phyloP scores from a whole-genome alignment of 257 asterid genomes.

The Sherardia arvensis region DNA sequence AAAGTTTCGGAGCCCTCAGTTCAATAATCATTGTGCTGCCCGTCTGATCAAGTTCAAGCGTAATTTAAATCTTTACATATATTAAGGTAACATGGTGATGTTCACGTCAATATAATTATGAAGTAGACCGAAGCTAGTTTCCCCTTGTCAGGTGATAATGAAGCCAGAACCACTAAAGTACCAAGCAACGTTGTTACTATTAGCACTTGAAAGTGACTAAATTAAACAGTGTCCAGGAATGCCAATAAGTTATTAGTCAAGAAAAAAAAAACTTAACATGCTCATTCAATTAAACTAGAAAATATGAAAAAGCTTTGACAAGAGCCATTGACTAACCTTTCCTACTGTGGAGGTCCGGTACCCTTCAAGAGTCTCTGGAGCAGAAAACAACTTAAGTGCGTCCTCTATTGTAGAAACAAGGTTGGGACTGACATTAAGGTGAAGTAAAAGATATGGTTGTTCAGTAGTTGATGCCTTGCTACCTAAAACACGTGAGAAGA shows the following conservation, averaged over 20 bases:
- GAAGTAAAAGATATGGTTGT: slow-evolving; percentile 83
- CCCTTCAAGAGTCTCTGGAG: slow-evolving; percentile 77
- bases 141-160: not conserved
- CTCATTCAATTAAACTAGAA: not conserved
- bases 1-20: not conserved
- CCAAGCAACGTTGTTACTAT: not conserved
- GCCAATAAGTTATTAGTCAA: not conserved
- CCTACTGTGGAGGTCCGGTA: slow-evolving; percentile 58
- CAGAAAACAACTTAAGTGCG: slow-evolving; percentile 62
- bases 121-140: not conserved
- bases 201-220: not conserved
- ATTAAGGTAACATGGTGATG: not conserved
- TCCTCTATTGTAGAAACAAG: slow-evolving; percentile 57
- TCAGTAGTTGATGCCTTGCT: slow-evolving; percentile 66
- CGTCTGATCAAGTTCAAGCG: not conserved
- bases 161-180: not conserved
- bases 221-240: not conserved
- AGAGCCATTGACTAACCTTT: slow-evolving; percentile 32
- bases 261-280: not conserved
- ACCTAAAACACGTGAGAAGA: slow-evolving; percentile 25
- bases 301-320: not conserved
- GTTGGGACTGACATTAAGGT: slow-evolving; percentile 69
- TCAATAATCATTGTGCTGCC: not conserved
- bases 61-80: not conserved
- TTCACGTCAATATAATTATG: not conserved